Percentiles rank a stretch among this genome's conserved stretches.
Evolutionary conservation across 2,329 filamentous ascomycete genomes (phyloP).

Genomic region (Thermothelomyces thermophilus): DNA sequence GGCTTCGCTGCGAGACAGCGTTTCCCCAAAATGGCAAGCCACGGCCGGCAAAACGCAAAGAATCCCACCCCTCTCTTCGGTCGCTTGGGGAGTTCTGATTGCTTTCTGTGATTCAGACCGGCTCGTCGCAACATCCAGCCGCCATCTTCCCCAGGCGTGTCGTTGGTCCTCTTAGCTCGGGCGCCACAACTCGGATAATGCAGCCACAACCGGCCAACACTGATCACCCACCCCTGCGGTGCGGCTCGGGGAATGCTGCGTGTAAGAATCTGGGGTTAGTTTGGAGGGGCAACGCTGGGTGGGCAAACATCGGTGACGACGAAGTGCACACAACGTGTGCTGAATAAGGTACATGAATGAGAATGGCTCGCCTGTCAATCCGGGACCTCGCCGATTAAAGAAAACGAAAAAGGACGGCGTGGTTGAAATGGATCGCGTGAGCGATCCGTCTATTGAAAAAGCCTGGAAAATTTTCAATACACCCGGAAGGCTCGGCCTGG

Average conservation of each 20-base stretch:
- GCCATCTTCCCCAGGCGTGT: not conserved
- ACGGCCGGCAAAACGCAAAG: not conserved
- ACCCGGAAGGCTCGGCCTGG: conserved; percentile 14
- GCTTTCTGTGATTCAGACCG: not conserved
- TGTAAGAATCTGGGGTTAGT: conserved; percentile 3
- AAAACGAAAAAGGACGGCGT: not conserved
- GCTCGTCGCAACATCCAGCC: not conserved
- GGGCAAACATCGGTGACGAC: no score
- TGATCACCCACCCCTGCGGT: not conserved
- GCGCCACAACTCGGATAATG: conserved; percentile 15
- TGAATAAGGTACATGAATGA: no score
- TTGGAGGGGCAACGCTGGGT: conserved; percentile 8
- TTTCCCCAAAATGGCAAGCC: conserved; percentile 11
- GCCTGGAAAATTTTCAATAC: conserved; percentile 6
- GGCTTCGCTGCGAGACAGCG: not conserved
- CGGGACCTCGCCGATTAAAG: not conserved
- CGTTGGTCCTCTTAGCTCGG: conserved; percentile 1
- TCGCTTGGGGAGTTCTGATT: conserved; percentile 4
- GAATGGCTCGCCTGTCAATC: not conserved
- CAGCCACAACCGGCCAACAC: conserved; percentile 16
- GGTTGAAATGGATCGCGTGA: not conserved
- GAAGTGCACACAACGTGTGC: no score
- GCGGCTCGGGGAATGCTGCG: not conserved
- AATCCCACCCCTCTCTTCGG: not conserved
- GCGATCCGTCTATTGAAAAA: not conserved